Evolutionary conservation across 2,329 filamentous ascomycete species (phyloP), one percentile per base, ranked within the genome.

Genomic region (Hypoxylon sp.): DNA sequence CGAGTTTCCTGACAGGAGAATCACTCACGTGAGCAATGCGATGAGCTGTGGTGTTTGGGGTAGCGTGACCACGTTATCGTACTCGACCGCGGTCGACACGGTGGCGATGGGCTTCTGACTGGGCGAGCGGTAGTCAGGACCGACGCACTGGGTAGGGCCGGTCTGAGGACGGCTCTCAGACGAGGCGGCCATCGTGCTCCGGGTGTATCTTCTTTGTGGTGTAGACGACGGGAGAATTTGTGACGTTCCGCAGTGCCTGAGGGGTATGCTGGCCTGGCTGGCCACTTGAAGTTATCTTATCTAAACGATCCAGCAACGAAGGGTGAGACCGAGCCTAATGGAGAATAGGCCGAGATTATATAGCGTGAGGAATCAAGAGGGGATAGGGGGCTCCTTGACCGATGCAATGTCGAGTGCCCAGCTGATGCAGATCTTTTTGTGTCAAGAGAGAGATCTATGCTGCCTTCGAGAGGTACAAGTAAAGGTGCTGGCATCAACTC

Each of bases 21-120:
- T 33, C 23, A 86, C 92, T 82, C 87, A 97, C 95, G 95, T 97
- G 77, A 99, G 84, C 65, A 99, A 85, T 65, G 95, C 93, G 78
- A 99, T 99, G 65, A 99, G 85, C 81, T 99, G 95, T 45, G 95
- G 93, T 9, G 95, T 97, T 78, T 98, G 95, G 24, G 90, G 85
- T 41, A 99, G 82, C 64, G 96, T 89, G 73, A 92, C 89, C 65
- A 99, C 91, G 80, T 96, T 97, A 62, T 92, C 88, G 70, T 92
- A 88, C 40, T 86, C 78, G 33, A 97, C 87, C 58, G 86, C 83
- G 54, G 88, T 93, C 10, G 95, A 99, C 37, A 98, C 89, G 2
- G 93, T 98, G 10, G 92, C 92, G 55, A 84, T 89, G 35, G 92
- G 92, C 73, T 94, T 96, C 74, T 94, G 86, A 65, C 84, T 86